Conservation (phyloP, 352 stramenopile genomes). For the Globisporangium middletonii region DNA sequence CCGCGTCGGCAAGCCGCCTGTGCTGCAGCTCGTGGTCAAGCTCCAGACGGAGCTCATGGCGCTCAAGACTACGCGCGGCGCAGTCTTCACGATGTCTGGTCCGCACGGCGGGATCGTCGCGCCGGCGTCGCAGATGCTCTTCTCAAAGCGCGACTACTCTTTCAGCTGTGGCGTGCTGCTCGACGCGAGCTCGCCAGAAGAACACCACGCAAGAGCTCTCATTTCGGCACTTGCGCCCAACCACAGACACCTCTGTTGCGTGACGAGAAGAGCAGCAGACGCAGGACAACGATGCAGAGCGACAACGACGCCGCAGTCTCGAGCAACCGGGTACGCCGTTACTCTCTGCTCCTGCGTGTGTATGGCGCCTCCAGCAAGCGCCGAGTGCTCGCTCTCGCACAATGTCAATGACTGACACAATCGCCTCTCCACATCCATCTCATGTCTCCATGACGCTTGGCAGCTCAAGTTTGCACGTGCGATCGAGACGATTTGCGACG, state of each 20-base stretch:
- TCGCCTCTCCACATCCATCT: neutral
- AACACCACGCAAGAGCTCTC: neutral
- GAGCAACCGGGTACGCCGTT: neutral
- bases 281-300: neutral
- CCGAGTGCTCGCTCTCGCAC: neutral
- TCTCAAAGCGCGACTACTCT: constrained; percentile 75
- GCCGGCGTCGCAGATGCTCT: constrained; percentile 43
- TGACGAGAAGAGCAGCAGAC: too few species aligned
- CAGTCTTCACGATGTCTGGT: constrained; percentile 69
- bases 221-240: neutral
- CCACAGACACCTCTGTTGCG: neutral
- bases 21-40: constrained; percentile 39
- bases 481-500: constrained; percentile 9
- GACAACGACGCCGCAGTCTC: neutral
- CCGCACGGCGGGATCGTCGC: constrained; percentile 57
- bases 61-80: constrained; percentile 44
- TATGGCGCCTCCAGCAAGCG: too few species aligned
- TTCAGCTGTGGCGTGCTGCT: constrained; percentile 62
- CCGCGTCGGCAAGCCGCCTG: constrained; percentile 38
- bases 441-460: neutral
- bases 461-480: constrained; percentile 9
- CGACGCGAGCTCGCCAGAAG: constrained; percentile 14
- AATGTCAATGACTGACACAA: neutral
- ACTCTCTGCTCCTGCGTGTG: neutral
- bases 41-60: constrained; percentile 53